A percentile compares a stretch with the other conserved stretches of the same genome.
Conservation (phyloP, 257 asterid genomes). For the Solanum habrochaites region DNA sequence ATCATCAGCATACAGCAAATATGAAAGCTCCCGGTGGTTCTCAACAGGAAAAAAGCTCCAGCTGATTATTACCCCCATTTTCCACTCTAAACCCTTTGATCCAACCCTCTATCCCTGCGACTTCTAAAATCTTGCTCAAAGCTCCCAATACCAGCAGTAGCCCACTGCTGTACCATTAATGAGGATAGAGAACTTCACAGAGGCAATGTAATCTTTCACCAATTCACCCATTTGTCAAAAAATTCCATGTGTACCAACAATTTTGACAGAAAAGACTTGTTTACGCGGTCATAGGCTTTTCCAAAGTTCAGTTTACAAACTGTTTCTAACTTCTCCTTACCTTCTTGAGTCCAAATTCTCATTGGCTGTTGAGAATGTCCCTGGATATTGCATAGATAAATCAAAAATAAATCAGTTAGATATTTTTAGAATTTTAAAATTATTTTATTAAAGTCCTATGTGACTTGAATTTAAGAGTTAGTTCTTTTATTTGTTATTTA, state of each 20-base stretch:
- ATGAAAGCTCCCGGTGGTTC: not conserved
- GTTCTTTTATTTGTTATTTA: no score
- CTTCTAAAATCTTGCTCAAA: not conserved
- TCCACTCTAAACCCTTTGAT: not conserved
- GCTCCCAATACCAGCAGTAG: not conserved
- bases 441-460: no score
- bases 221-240: not conserved
- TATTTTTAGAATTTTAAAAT: no score
- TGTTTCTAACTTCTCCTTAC: not conserved
- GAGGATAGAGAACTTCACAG: not conserved
- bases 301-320: not conserved
- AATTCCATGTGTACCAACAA: not conserved
- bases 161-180: not conserved
- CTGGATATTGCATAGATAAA: no score
- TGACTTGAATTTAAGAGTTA: no score
- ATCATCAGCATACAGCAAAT: not conserved
- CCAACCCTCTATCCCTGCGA: not conserved
- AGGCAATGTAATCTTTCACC: not conserved
- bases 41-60: not conserved
- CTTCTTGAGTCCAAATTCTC: not conserved
- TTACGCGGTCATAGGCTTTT: not conserved
- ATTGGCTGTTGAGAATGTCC: no score
- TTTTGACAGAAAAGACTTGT: not conserved
- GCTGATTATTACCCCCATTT: not conserved
- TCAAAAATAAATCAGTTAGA: no score